Base-by-base conservation (phyloP, 371 early-diverging fungal species). In the Mucor mucedo region DNA sequence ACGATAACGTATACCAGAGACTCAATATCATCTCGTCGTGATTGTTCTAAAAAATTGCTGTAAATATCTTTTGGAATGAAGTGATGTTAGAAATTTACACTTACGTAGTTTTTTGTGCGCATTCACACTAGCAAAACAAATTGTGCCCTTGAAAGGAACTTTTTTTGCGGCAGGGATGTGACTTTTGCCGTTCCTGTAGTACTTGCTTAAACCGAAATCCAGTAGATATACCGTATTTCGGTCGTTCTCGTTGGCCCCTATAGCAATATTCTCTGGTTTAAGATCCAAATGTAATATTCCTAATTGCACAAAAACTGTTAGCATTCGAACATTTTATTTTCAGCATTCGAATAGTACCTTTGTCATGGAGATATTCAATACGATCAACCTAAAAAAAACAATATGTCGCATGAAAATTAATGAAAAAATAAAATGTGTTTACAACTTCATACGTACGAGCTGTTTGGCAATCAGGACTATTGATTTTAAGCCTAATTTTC, bases 171-270 rank as follows among this genome's bases (percentile, higher is more conserved):
- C 35, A 7, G 3, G 35, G 35, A 93, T 70, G 97, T 97, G 82
- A 98, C 95, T 95, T 69, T 90, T 90, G 30, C 95, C 93, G 69
- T 95, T 92, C 41, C 95, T 87, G 74, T 92, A 98, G 63, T 91
- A 90, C 75, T 98, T 99, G 47, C 97, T 95, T 59, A 99, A 84
- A 49, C 99, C 99, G 84, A 98, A 96, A 78, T 99, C 99, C 61
- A 99, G 97, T 58, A 98, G 89, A 76, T 95, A 95, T 39, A 99
- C 92, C 61, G 92, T 93, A 71, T 95, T 93, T 38, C 91, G 91
- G 3, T 35, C 35, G 52, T 91, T 90, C 70, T 90, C 91, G 40
- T 92, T 94, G 60, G 91, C 83, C 50, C 98, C 98, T 95, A 98
- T 96, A 62, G 98, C 80, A 77, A 99, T 98, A 87, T 99, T 99